Evolutionary conservation across 805 yeast species (phyloP), one percentile per base, ranked within the genome.

Genomic region (Cephaloascus albidus): DNA sequence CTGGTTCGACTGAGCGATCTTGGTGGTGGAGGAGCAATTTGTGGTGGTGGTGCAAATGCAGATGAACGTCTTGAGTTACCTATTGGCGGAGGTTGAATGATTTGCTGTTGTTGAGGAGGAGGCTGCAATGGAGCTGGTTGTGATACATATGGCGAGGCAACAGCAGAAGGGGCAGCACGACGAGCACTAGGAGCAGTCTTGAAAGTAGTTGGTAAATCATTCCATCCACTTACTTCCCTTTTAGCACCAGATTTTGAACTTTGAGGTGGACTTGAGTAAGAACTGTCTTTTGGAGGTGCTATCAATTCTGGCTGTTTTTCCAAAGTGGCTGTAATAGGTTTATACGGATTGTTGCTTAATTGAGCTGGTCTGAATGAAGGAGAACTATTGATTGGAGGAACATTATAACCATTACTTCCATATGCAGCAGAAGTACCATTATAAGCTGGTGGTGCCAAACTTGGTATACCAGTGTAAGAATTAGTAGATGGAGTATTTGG

Each of bases 181-280:
- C 72, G 71, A 8, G 70, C 57, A 20, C 60, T 52, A 2, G 63
- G 53, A 44, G 57, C 58, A 2, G 56, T 50, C 39, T 70, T 70
- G 59, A 71, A 71, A 8, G 68, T 60, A 10, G 74, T 68, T 37
- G 87, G 86, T 43, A 81, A 60, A 51, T 79, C 85, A 49, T 79
- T 80, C 86, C 87, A 80, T 3, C 85, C 86, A 31, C 79, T 85
- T 31, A 73, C 73, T 34, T 75, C 75, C 39, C 57, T 59, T 41
- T 68, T 71, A 43, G 47, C 48, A 46, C 48, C 19, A 54, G 58
- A 36, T 43, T 48, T 43, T 38, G 43, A 40, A 5, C 41, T 37
- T 4, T 58, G 43, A 4, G 50, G 46, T 4, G 53, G 43, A 19
- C 48, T 41, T 6, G 28, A 23, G 12, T 6, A 23, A 8, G 12